Conservation (phyloP, 2,329 filamentous ascomycete genomes). For the Pseudogymnoascus sp. region DNA sequence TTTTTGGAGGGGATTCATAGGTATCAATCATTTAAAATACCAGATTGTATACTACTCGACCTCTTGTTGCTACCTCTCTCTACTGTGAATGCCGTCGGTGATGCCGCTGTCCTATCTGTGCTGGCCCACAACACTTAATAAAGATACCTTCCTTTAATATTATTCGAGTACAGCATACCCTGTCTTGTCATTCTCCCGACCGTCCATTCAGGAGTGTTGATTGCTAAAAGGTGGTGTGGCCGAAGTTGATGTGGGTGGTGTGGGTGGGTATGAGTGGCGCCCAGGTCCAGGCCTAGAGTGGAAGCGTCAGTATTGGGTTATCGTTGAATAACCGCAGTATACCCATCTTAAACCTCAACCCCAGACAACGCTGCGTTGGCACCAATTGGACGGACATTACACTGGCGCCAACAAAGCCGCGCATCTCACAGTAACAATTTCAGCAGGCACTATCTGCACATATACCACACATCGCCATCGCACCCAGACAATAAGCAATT, state of each 20-base stretch:
- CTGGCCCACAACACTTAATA: not conserved
- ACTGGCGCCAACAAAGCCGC: not conserved
- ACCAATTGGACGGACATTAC: not conserved
- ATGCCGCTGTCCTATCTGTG: not conserved
- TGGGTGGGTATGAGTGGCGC: slow-evolving; percentile 2
- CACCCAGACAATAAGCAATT: slow-evolving; percentile 2
- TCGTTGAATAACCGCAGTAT: not conserved
- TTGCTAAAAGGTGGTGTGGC: not conserved
- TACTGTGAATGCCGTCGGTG: not conserved
- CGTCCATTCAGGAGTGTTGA: slow-evolving; percentile 1
- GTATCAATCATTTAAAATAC: slow-evolving; percentile 7
- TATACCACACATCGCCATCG: not conserved
- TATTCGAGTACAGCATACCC: slow-evolving; percentile 2
- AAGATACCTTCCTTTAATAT: not conserved
- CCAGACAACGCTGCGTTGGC: slow-evolving; percentile 11
- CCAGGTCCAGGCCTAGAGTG: slow-evolving; percentile 9
- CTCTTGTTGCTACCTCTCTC: not conserved
- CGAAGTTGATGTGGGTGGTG: not conserved
- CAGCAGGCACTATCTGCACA: slow-evolving; percentile 9
- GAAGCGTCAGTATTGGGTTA: not conserved
- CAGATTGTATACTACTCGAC: not conserved
- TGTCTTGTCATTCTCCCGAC: not conserved
- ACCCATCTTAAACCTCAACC: slow-evolving; percentile 1
- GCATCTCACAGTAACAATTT: not conserved
- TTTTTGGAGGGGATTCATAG: not conserved